A percentile compares a stretch with the other conserved stretches of the same genome.
These are phyloP conservation scores for Trametes hirsuta DNA, from an alignment of 1,284 basidiomycete species.

Conservation along the genomic window DNA sequence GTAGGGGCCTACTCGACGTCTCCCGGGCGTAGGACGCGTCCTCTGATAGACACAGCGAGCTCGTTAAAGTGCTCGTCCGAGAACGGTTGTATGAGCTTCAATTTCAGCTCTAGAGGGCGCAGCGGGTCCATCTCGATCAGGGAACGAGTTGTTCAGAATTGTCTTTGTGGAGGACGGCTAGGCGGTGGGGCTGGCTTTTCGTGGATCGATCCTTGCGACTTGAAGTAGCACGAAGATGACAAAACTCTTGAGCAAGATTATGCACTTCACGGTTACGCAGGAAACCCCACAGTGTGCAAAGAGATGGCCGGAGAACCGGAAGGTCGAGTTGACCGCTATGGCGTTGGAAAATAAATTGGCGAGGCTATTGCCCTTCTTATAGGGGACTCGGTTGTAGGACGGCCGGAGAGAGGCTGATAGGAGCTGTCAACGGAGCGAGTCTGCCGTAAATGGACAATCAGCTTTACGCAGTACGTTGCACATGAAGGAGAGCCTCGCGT, in stretches of 20 bases:
- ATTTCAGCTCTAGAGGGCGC: conserved; percentile 1
- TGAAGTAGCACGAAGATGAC: too few relatives aligned
- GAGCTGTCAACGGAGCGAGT: neutral
- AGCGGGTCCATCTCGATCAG: neutral
- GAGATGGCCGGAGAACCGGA: too few relatives aligned
- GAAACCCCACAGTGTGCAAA: too few relatives aligned
- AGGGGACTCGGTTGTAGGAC: neutral
- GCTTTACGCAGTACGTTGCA: neutral
- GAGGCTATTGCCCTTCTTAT: neutral
- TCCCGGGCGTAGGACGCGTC: conserved; percentile 27
- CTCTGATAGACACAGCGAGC: conserved; percentile 26
- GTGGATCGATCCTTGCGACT: too few relatives aligned
- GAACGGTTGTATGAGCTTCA: conserved; percentile 5
- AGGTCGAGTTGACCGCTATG: too few relatives aligned
- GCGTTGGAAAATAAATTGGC: neutral
- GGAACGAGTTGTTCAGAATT: neutral
- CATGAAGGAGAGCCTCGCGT: neutral
- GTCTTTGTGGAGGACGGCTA: neutral
- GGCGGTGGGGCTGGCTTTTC: too few relatives aligned
- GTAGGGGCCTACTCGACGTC: conserved; percentile 24
- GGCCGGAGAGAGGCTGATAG: neutral
- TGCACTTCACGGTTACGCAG: too few relatives aligned
- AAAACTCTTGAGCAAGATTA: too few relatives aligned
- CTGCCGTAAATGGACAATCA: conserved; percentile 1
- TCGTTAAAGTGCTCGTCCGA: conserved; percentile 24